phyloP scores from a whole-genome alignment of 1,284 basidiomycete genomes.

The Leccinum variabile region DNA sequence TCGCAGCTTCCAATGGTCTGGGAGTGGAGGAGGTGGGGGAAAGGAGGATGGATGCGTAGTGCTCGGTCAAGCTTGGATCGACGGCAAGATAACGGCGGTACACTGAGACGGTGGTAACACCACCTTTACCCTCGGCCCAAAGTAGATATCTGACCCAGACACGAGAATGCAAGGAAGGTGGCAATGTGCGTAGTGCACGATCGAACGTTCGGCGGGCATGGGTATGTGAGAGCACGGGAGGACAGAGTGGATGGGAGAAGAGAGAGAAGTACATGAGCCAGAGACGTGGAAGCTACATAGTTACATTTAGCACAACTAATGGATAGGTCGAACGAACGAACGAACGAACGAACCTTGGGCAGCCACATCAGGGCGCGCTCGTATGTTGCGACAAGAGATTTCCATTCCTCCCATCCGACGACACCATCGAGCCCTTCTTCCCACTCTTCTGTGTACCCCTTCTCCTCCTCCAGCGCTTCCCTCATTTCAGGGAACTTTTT shows the following conservation, averaged over 20 bases:
- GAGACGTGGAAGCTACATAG: conserved; percentile 78
- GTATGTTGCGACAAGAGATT: conserved; percentile 73
- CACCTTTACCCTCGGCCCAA: conserved; percentile 87
- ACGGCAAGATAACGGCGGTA: conserved; percentile 90
- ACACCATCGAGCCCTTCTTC: conserved; percentile 83
- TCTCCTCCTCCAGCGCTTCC: conserved; percentile 83
- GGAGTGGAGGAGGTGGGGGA: conserved; percentile 62
- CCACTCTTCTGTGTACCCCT: conserved; percentile 78
- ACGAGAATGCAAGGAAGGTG: conserved; percentile 90
- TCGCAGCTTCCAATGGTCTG: conserved; percentile 92
- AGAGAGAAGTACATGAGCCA: conserved; percentile 94
- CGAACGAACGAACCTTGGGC: conserved; percentile 64
- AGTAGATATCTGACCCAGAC: conserved; percentile 95
- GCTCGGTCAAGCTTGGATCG: conserved; percentile 84
- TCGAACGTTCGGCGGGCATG: conserved; percentile 95
- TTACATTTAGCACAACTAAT: conserved; percentile 11
- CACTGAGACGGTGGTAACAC: conserved; percentile 82
- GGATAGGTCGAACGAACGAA: conserved; percentile 2
- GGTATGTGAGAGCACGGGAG: conserved; percentile 83
- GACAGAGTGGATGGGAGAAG: conserved; percentile 87
- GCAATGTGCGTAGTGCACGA: conserved; percentile 89
- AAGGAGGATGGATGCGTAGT: conserved; percentile 79
- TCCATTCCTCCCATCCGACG: conserved; percentile 96
- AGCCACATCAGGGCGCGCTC: conserved; percentile 95
- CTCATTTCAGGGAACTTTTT: conserved; percentile 89